A percentile compares a stretch with the other conserved stretches of the same genome.
phyloP scores from a whole-genome alignment of 2,329 filamentous ascomycete genomes.

The Sporothrix phasma region DNA sequence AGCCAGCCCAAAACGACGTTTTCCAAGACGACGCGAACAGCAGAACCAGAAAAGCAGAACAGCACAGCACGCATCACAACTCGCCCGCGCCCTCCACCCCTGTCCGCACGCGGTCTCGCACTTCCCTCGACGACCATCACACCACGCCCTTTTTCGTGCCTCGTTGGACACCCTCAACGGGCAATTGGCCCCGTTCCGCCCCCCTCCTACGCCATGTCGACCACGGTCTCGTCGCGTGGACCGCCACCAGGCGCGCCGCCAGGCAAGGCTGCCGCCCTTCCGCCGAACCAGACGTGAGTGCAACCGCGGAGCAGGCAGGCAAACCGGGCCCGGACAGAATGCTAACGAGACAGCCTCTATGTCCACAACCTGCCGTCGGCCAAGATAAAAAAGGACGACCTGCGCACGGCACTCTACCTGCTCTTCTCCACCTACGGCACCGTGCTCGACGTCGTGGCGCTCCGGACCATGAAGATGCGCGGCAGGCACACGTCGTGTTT shows the following conservation, averaged over 20 bases:
- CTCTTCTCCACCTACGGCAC: slow-evolving; percentile 90
- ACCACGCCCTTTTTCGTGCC: background rate
- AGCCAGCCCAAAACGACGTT: background rate
- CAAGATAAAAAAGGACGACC: slow-evolving; percentile 81
- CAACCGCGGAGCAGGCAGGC: no score
- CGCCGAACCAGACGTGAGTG: slow-evolving; percentile 68
- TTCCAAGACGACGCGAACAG: slow-evolving; percentile 4
- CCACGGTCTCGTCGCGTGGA: slow-evolving; percentile 23
- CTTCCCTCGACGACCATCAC: background rate
- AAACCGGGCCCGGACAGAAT: background rate
- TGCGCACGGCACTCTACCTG: slow-evolving; percentile 81
- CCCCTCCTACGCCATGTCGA: slow-evolving; percentile 25
- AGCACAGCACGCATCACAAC: background rate
- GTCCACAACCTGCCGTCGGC: slow-evolving; percentile 74
- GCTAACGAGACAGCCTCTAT: slow-evolving; percentile 56
- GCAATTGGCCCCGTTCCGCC: background rate
- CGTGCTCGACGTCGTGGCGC: slow-evolving; percentile 80
- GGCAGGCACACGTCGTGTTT: slow-evolving; percentile 93
- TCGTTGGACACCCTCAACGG: no score
- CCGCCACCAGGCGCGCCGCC: slow-evolving; percentile 25
- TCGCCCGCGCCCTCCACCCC: background rate
- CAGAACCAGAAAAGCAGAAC: no score
- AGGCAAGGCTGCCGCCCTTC: slow-evolving; percentile 40
- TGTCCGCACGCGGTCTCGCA: background rate
- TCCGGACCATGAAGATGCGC: slow-evolving; percentile 87